phyloP scores from a whole-genome alignment of 2,329 filamentous ascomycete genomes.

The Pseudophaeomoniella oleicola region DNA sequence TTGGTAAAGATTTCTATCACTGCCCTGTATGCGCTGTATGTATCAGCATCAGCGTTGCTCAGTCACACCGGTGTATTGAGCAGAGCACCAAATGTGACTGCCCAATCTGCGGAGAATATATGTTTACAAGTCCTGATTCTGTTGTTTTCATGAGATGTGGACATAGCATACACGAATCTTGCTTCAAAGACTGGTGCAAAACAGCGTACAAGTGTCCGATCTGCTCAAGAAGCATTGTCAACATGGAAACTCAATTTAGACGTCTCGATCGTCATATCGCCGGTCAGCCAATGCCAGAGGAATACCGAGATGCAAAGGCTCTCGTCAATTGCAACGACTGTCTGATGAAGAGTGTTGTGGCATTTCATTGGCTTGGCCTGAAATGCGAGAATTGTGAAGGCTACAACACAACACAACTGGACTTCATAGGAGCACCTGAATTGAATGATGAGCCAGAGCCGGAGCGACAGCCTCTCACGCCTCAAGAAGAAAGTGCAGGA shows the following conservation, averaged over 20 bases:
- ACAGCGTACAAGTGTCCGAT: conserved; percentile 92
- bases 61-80: conserved; percentile 85
- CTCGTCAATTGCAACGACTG: conserved; percentile 92
- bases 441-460: conserved; percentile 7
- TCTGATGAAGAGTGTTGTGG: conserved; percentile 68
- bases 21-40: conserved; percentile 97
- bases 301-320: conserved; percentile 66
- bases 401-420: conserved; percentile 30
- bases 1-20: conserved; percentile 95
- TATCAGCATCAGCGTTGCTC: conserved; percentile 74
- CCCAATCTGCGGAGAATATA: conserved; percentile 90
- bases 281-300: conserved; percentile 78
- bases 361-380: conserved; percentile 87
- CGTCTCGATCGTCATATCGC: conserved; percentile 79
- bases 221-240: conserved; percentile 89
- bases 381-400: conserved; percentile 55
- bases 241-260: conserved; percentile 92
- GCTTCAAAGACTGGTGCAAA: conserved; percentile 76
- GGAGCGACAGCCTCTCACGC: background rate
- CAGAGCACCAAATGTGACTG: conserved; percentile 89
- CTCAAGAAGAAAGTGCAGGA: conserved; percentile 12
- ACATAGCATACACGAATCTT: conserved; percentile 85
- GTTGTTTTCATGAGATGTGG: conserved; percentile 94
- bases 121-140: conserved; percentile 78
- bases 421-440: conserved; percentile 20